A percentile compares a stretch with the other conserved stretches of the same genome.
These are phyloP conservation scores for Tympanopsis confertula DNA, from an alignment of 2,329 filamentous ascomycete genomes.

Conservation along the genomic window DNA sequence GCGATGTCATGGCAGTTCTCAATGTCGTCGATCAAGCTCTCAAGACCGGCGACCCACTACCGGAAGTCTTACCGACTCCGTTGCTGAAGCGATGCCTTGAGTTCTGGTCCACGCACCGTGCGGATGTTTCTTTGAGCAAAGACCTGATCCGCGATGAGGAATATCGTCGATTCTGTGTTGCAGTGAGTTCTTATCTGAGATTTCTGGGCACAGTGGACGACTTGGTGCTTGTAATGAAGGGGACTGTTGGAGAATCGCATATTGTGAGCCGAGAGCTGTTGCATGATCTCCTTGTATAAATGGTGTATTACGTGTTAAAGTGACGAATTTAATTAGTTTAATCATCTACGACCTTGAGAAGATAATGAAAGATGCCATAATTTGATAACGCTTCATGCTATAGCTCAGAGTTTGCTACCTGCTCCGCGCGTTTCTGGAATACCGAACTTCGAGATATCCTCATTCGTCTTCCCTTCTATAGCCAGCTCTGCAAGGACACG, in stretches of 20 bases:
- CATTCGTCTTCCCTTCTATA: conserved; percentile 10
- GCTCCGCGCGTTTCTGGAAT: no score
- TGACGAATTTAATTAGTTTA: no score
- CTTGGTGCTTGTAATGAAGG: conserved; percentile 29
- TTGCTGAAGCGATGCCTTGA: conserved; percentile 22
- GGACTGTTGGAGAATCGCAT: conserved; percentile 26
- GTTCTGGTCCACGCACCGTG: conserved; percentile 9
- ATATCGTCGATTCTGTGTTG: conserved; percentile 33
- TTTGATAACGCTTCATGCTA: no score
- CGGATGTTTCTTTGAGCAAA: conserved; percentile 15
- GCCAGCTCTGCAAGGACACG: conserved; percentile 11
- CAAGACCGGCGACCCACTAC: conserved; percentile 31
- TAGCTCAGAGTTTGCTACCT: no score
- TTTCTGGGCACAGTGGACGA: conserved; percentile 30
- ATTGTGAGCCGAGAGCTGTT: conserved; percentile 8
- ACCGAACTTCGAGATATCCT: conserved; percentile 14
- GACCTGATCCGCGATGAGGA: conserved; percentile 24
- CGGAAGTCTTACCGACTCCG: conserved; percentile 33
- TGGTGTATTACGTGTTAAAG: no score
- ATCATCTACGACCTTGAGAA: no score
- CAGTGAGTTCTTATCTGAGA: conserved; percentile 27
- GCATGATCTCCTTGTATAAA: no score
- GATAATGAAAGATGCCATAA: no score
- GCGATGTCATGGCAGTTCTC: conserved; percentile 36
- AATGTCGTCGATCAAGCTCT: conserved; percentile 31